phyloP scores from a whole-genome alignment of 2,329 filamentous ascomycete genomes.

The Xylariomycetidae sp. region DNA sequence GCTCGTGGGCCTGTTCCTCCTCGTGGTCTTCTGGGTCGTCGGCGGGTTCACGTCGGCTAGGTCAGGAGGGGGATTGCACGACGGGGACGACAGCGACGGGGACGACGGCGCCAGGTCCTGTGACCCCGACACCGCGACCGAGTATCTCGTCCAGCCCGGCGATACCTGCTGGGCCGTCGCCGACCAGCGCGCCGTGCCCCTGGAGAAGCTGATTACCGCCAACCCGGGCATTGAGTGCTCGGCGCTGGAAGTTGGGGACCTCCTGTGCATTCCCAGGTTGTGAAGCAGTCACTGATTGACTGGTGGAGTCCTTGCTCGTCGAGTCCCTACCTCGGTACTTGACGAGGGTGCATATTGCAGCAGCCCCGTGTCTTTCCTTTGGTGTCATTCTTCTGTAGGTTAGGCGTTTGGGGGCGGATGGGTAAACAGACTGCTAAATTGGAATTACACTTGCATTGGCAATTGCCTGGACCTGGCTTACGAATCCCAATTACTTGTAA shows the following conservation, averaged over 20 bases:
- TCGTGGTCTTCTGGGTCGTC: slow-evolving; percentile 45
- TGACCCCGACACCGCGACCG: slow-evolving; percentile 18
- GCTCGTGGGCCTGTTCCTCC: slow-evolving; percentile 43
- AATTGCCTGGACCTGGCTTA: too few relatives aligned
- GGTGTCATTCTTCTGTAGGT: too few relatives aligned
- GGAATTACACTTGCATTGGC: too few relatives aligned
- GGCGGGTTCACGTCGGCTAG: too few relatives aligned
- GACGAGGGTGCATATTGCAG: too few relatives aligned
- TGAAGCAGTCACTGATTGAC: slow-evolving; percentile 2
- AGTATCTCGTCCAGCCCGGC: slow-evolving; percentile 36
- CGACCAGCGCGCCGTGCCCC: slow-evolving; percentile 32
- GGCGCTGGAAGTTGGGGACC: slow-evolving; percentile 32
- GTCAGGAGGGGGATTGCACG: too few relatives aligned
- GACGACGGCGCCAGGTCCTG: slow-evolving; percentile 11
- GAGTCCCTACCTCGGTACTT: too few relatives aligned
- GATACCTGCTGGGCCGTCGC: slow-evolving; percentile 51
- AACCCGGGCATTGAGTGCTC: slow-evolving; percentile 45
- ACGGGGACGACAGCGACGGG: slow-evolving; percentile 17
- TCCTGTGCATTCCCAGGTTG: slow-evolving; percentile 46
- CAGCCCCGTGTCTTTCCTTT: too few relatives aligned
- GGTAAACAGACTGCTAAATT: too few relatives aligned
- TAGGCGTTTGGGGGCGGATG: too few relatives aligned
- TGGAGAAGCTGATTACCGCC: slow-evolving; percentile 39
- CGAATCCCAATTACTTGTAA: too few relatives aligned
- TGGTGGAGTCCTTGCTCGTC: slow-evolving; percentile 8